Conservation (phyloP, 345 rosid genomes). For the Anacardium occidentale region DNA sequence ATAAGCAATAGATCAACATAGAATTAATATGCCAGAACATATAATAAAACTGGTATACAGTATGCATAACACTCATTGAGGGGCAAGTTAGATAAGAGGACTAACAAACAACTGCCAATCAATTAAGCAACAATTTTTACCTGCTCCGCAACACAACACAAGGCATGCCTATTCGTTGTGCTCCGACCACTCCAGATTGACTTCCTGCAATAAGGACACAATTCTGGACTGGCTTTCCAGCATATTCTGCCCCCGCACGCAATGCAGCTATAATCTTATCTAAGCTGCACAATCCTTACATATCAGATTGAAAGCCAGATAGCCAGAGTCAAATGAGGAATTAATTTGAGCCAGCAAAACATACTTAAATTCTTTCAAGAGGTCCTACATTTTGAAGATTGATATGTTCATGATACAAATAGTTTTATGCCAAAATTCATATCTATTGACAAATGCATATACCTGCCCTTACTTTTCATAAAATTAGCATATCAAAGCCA, state of each 20-base stretch:
- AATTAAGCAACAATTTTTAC: conserved; percentile 32
- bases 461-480: not conserved
- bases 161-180: conserved; percentile 82
- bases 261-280: conserved; percentile 74
- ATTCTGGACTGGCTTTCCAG: conserved; percentile 49
- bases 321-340: conserved; percentile 9
- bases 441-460: not conserved
- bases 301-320: conserved; percentile 16
- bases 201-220: conserved; percentile 90
- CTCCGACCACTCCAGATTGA: conserved; percentile 73
- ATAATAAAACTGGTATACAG: not conserved
- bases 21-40: not conserved
- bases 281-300: conserved; percentile 37
- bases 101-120: not conserved
- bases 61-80: not conserved
- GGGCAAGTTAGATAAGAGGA: not conserved
- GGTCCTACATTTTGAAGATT: not conserved
- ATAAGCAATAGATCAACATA: conserved; percentile 7
- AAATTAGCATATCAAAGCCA: not conserved
- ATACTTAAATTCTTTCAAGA: not conserved
- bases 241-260: conserved; percentile 84
- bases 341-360: not conserved
- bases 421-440: not conserved
- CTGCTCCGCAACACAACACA: conserved; percentile 87
- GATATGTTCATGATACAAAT: not conserved